A percentile compares a stretch with the other conserved stretches of the same genome.
Conservation (phyloP, 805 yeast genomes). For the Wickerhamiella sorbophila region DNA sequence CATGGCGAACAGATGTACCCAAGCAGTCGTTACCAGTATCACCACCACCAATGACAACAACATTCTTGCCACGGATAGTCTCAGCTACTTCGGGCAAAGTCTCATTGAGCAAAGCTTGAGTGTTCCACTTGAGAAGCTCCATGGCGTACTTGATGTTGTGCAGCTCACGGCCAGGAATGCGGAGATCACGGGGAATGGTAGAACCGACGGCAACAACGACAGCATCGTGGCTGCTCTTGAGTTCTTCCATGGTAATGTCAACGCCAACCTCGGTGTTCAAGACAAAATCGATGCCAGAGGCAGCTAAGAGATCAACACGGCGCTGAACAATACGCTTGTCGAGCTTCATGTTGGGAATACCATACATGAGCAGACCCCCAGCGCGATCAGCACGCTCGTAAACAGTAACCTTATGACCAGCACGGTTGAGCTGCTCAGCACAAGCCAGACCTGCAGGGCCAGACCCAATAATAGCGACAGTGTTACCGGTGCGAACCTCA, state of each 20-base stretch:
- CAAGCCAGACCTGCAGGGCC: constrained; percentile 96
- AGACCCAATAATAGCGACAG: constrained; percentile 80
- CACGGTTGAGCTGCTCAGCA: constrained; percentile 93
- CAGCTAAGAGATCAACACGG: constrained; percentile 78
- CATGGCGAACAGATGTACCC: constrained; percentile 95
- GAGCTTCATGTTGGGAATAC: constrained; percentile 97
- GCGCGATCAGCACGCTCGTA: constrained; percentile 90
- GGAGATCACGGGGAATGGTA: constrained; percentile 89
- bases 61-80: constrained; percentile 69
- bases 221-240: constrained; percentile 57
- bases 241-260: constrained; percentile 57
- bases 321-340: constrained; percentile 88
- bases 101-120: constrained; percentile 74
- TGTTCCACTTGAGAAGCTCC: constrained; percentile 78
- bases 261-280: constrained; percentile 74
- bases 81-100: constrained; percentile 63
- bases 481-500: constrained; percentile 63
- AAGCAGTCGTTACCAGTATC: constrained; percentile 98
- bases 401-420: constrained; percentile 85
- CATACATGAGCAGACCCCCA: constrained; percentile 96
- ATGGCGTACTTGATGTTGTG: constrained; percentile 88
- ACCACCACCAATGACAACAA: constrained; percentile 98
- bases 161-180: constrained; percentile 84
- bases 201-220: constrained; percentile 89
- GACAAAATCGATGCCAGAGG: constrained; percentile 75